Conservation (phyloP, 2,329 filamentous ascomycete genomes). For the Pestalotiopsis sp. region DNA sequence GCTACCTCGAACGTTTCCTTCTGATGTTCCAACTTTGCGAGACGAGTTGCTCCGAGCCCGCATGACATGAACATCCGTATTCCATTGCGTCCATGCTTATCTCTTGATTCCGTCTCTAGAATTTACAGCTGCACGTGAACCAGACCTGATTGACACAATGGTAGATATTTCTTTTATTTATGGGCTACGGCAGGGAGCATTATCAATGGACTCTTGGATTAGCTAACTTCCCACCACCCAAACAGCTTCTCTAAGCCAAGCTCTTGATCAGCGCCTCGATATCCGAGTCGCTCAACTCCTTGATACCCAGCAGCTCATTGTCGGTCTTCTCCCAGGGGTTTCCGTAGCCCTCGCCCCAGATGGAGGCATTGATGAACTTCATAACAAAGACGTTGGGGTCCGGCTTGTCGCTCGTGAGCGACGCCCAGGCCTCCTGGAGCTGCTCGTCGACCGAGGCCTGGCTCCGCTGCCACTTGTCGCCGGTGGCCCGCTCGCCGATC, state of each 20-base stretch:
- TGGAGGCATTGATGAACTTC: slow-evolving; percentile 30
- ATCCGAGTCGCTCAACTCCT: slow-evolving; percentile 33
- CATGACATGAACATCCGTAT: neutral
- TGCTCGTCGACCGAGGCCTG: slow-evolving; percentile 29
- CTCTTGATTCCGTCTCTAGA: neutral
- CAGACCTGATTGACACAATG: neutral
- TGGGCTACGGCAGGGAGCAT: neutral
- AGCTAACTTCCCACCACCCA: neutral
- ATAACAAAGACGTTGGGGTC: slow-evolving; percentile 24
- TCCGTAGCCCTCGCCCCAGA: slow-evolving; percentile 37
- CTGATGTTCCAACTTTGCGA: no score
- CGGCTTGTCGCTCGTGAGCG: slow-evolving; percentile 31
- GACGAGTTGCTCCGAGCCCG: no score
- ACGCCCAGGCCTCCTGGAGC: slow-evolving; percentile 29
- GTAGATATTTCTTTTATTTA: neutral
- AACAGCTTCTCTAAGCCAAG: slow-evolving; percentile 11
- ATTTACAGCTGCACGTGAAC: neutral
- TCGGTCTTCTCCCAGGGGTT: slow-evolving; percentile 31
- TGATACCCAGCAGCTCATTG: slow-evolving; percentile 41
- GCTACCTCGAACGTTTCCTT: no score
- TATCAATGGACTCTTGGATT: neutral
- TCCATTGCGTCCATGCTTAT: neutral
- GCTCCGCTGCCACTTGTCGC: slow-evolving; percentile 24
- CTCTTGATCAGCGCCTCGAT: slow-evolving; percentile 29
- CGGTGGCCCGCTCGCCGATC: neutral